These are phyloP conservation scores for Cladosporium velox DNA, from an alignment of 2,329 filamentous ascomycete species.

Conservation along the genomic window DNA sequence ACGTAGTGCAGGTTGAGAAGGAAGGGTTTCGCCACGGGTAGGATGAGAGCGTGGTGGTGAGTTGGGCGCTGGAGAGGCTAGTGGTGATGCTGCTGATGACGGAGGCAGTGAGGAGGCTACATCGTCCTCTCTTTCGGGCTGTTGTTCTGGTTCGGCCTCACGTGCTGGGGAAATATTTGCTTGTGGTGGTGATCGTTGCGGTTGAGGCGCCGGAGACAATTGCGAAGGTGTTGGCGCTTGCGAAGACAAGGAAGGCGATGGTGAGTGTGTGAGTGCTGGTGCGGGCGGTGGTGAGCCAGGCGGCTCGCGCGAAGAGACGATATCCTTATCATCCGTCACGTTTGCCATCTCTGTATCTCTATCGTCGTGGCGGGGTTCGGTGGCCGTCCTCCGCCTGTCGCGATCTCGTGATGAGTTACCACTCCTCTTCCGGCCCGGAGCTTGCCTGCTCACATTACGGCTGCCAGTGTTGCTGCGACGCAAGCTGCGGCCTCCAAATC, in stretches of 20 bases:
- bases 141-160: neutral
- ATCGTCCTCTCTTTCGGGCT: conserved; percentile 14
- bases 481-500: conserved; percentile 11
- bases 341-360: conserved; percentile 18
- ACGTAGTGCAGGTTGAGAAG: neutral
- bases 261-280: conserved; percentile 13
- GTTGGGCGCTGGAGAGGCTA: conserved; percentile 4
- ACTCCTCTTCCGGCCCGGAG: conserved; percentile 17
- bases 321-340: conserved; percentile 3
- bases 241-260: conserved; percentile 6
- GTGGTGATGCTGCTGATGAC: conserved; percentile 14
- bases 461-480: conserved; percentile 18
- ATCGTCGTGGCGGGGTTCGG: neutral
- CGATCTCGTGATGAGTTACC: conserved; percentile 6
- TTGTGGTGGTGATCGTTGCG: conserved; percentile 3
- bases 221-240: conserved; percentile 5
- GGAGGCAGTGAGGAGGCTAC: conserved; percentile 13
- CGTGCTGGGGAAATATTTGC: conserved; percentile 14
- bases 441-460: conserved; percentile 20
- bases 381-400: neutral
- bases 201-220: conserved; percentile 1
- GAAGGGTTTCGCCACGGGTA: conserved; percentile 1
- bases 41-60: conserved; percentile 4
- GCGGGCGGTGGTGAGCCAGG: conserved; percentile 4
- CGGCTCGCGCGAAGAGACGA: conserved; percentile 15